phyloP scores from a whole-genome alignment of 1,284 basidiomycete species.

The Ceratobasidium sp. region DNA sequence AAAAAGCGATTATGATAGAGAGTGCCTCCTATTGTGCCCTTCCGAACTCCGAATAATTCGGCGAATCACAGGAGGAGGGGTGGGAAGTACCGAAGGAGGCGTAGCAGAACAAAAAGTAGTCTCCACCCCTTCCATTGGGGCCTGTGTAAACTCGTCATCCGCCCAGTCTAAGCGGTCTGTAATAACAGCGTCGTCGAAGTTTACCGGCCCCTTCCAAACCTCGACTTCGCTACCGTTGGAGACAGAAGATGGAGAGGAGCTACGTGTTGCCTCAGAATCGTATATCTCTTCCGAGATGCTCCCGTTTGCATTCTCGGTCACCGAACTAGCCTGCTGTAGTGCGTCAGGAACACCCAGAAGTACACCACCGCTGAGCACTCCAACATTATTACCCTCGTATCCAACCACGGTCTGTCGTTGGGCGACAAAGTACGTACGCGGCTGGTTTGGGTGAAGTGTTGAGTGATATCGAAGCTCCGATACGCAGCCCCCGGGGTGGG shows the following conservation, averaged over 20 bases:
- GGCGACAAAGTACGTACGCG: slow-evolving; percentile 39
- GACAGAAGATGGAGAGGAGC: slow-evolving; percentile 22
- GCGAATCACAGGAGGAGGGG: slow-evolving; percentile 40
- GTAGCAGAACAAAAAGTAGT: slow-evolving; percentile 7
- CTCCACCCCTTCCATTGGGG: slow-evolving; percentile 31
- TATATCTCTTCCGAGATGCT: background rate
- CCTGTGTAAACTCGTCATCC: slow-evolving; percentile 25
- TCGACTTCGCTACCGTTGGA: slow-evolving; percentile 36
- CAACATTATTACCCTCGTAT: slow-evolving; percentile 44
- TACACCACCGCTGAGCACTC: slow-evolving; percentile 42
- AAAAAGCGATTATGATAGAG: slow-evolving; percentile 29
- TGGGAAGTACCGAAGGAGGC: slow-evolving; percentile 2
- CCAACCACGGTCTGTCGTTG: slow-evolving; percentile 35
- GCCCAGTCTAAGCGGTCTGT: slow-evolving; percentile 39
- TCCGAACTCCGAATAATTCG: slow-evolving; percentile 39
- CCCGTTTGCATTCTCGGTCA: background rate
- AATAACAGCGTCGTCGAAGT: slow-evolving; percentile 22
- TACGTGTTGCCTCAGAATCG: slow-evolving; percentile 25
- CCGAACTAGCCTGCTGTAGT: background rate
- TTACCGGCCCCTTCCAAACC: slow-evolving; percentile 40
- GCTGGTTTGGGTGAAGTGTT: slow-evolving; percentile 5
- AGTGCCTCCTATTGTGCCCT: slow-evolving; percentile 44
- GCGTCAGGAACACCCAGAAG: slow-evolving; percentile 30
- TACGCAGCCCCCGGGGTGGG: slow-evolving; percentile 12
- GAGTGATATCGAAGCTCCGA: slow-evolving; percentile 32